A percentile compares a stretch with the other conserved stretches of the same genome.
Conservation (phyloP, 2,329 filamentous ascomycete genomes). For the Arthrobotrys musiformis region DNA sequence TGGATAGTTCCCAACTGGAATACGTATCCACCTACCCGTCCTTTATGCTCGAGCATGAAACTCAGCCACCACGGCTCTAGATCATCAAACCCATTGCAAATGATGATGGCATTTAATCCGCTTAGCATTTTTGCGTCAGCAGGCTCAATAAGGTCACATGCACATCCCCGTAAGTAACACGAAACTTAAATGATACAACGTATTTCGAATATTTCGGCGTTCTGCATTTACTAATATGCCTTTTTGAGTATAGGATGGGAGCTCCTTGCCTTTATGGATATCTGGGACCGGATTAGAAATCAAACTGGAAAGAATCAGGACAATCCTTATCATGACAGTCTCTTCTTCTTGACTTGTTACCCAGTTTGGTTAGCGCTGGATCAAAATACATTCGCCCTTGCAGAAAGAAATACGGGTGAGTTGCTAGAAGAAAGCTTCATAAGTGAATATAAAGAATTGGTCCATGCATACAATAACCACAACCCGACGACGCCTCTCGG, state of each 20-base stretch:
- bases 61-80: constrained; percentile 47
- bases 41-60: constrained; percentile 28
- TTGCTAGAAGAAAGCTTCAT: neutral
- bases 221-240: neutral
- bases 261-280: neutral
- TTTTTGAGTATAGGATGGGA: neutral
- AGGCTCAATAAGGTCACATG: neutral
- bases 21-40: neutral
- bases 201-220: neutral
- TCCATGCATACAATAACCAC: neutral
- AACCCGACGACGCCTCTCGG: neutral
- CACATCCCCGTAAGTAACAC: neutral
- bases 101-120: constrained; percentile 5
- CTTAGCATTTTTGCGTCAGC: constrained; percentile 11
- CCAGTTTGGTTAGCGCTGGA: neutral
- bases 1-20: constrained; percentile 16
- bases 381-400: neutral
- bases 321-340: neutral
- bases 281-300: neutral
- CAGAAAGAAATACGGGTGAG: neutral
- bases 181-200: neutral
- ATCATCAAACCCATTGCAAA: constrained; percentile 12
- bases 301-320: neutral
- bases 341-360: neutral
- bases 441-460: neutral